Conservation (phyloP, 331 rosid genomes). For the Acacia pycnantha region DNA sequence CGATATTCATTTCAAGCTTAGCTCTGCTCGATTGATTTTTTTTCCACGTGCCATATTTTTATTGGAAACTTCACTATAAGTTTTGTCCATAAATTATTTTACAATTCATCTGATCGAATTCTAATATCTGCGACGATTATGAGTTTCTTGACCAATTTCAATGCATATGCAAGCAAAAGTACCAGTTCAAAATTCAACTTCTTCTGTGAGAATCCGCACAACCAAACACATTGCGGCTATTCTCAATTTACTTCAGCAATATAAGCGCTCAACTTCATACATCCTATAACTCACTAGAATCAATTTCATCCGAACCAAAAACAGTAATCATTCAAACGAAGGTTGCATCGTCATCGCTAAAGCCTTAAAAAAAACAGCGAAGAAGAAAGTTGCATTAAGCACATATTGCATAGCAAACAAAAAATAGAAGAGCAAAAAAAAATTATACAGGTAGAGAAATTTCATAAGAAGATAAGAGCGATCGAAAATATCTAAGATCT, state of each 20-base stretch:
- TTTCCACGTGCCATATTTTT: not conserved
- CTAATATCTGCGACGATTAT: not conserved
- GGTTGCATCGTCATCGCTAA: not conserved
- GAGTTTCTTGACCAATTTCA: slow-evolving; percentile 6
- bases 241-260: slow-evolving; percentile 7
- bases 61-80: not conserved
- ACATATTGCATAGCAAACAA: not conserved
- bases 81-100: not conserved
- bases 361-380: not conserved
- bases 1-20: not conserved
- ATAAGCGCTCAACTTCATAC: slow-evolving; percentile 20
- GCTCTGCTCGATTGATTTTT: not conserved
- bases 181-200: slow-evolving; percentile 14
- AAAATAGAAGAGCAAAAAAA: not conserved
- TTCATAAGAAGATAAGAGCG: not conserved
- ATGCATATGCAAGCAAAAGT: slow-evolving; percentile 5
- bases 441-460: not conserved
- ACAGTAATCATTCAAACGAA: not conserved
- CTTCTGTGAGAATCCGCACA: not conserved
- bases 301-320: slow-evolving; percentile 20
- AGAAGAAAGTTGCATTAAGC: slow-evolving; percentile 4
- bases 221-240: not conserved
- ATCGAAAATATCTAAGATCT: not conserved
- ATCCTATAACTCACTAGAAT: slow-evolving; percentile 23
- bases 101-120: not conserved